Conservation (phyloP, 1,284 basidiomycete species). For the Pascua sp. region DNA sequence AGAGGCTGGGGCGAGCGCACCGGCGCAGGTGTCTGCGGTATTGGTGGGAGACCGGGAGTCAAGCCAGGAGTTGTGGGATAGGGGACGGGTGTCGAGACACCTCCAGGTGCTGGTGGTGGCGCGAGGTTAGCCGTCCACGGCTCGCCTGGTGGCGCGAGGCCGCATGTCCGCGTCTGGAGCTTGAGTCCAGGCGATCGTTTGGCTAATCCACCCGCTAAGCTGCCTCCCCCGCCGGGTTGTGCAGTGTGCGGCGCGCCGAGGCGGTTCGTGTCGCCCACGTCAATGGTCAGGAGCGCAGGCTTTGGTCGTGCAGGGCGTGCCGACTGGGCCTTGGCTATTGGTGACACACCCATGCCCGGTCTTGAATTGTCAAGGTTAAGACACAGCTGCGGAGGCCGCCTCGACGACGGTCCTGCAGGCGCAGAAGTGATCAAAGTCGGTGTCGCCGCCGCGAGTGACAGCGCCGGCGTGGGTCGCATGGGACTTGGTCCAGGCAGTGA, state of each 20-base stretch:
- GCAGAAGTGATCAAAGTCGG: neutral
- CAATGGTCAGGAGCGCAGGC: slow-evolving; percentile 10
- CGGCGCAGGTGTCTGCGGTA: neutral
- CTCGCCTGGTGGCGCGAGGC: neutral
- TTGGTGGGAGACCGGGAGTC: neutral
- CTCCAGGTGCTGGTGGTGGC: neutral
- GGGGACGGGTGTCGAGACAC: neutral
- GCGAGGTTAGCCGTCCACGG: neutral
- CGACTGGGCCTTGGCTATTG: neutral
- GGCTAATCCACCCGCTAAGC: neutral
- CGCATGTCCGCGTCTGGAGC: neutral
- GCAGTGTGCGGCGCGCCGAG: slow-evolving; percentile 7
- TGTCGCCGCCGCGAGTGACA: slow-evolving; percentile 20
- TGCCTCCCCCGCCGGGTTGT: neutral
- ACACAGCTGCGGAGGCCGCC: slow-evolving; percentile 38
- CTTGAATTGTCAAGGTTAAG: slow-evolving; percentile 33
- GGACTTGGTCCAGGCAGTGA: slow-evolving; percentile 5
- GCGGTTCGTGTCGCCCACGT: slow-evolving; percentile 15
- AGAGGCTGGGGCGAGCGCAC: slow-evolving; percentile 52
- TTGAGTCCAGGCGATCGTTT: neutral
- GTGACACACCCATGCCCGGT: neutral
- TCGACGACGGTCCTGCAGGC: slow-evolving; percentile 5
- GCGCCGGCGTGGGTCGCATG: slow-evolving; percentile 22
- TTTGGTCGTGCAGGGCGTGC: slow-evolving; percentile 10
- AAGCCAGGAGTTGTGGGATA: too few relatives aligned